Conservation (phyloP, 2,329 filamentous ascomycete species). For the Seiridium cupressi region DNA sequence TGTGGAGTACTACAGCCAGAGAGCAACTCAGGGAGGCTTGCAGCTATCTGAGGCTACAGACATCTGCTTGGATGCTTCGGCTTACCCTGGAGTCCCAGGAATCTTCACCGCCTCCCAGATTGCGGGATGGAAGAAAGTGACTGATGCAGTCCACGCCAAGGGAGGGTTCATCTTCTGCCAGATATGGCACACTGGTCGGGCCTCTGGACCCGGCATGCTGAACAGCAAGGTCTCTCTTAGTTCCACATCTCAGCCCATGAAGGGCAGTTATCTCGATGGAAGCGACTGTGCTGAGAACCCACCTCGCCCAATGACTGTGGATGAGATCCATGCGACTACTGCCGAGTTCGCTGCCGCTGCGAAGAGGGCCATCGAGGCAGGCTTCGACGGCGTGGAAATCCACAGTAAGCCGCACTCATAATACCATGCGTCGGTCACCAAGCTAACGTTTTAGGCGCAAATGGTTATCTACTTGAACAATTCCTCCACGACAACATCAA, state of each 20-base stretch:
- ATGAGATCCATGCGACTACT: conserved; percentile 65
- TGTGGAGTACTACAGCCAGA: conserved; percentile 21
- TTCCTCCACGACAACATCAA: conserved; percentile 41
- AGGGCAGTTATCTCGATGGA: conserved; percentile 27
- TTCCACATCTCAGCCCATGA: conserved; percentile 25
- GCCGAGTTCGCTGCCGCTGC: conserved; percentile 54
- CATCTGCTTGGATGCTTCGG: conserved; percentile 45
- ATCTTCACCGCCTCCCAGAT: conserved; percentile 53
- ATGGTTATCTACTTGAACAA: conserved; percentile 58
- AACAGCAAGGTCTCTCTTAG: conserved; percentile 20
- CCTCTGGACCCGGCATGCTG: conserved; percentile 31
- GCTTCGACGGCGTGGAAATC: conserved; percentile 59
- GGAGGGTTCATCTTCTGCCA: conserved; percentile 58
- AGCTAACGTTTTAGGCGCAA: conserved; percentile 31
- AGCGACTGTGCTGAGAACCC: conserved; percentile 36
- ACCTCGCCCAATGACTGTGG: conserved; percentile 56
- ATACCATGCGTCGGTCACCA: conserved; percentile 5
- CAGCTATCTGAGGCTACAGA: conserved; percentile 56
- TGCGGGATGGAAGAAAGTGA: conserved; percentile 54
- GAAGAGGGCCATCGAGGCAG: conserved; percentile 56
- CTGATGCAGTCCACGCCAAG: conserved; percentile 57
- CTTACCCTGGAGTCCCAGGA: conserved; percentile 47
- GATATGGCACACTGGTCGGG: conserved; percentile 57
- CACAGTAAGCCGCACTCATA: conserved; percentile 28
- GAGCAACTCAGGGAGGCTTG: conserved; percentile 29